These are phyloP conservation scores for Aspergillus proliferans DNA, from an alignment of 2,329 filamentous ascomycete genomes.

Conservation along the genomic window DNA sequence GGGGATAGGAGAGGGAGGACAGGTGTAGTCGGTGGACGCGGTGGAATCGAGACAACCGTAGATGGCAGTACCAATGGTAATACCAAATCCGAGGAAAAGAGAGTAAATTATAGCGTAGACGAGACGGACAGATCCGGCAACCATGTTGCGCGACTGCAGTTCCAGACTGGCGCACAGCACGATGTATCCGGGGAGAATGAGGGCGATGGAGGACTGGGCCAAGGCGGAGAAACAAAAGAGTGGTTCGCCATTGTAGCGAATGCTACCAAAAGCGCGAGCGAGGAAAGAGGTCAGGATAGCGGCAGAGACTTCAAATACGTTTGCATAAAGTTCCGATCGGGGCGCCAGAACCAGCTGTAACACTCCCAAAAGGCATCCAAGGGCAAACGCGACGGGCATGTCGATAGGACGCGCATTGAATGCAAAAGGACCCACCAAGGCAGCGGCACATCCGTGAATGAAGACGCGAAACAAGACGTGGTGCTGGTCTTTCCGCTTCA, in stretches of 20 bases:
- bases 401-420: constrained; percentile 75
- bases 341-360: constrained; percentile 73
- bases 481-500: constrained; percentile 52
- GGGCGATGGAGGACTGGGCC: constrained; percentile 65
- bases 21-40: constrained; percentile 47
- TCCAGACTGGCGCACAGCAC: constrained; percentile 59
- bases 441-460: constrained; percentile 70
- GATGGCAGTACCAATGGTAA: constrained; percentile 60
- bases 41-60: constrained; percentile 56
- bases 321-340: constrained; percentile 61
- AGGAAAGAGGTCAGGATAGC: constrained; percentile 64
- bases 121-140: constrained; percentile 68
- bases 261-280: constrained; percentile 62
- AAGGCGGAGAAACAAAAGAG: constrained; percentile 68
- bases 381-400: constrained; percentile 68
- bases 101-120: constrained; percentile 72
- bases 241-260: constrained; percentile 42
- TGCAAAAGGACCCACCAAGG: constrained; percentile 71
- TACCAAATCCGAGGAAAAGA: constrained; percentile 66
- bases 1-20: constrained; percentile 46
- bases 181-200: constrained; percentile 66
- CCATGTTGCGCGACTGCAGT: constrained; percentile 62
- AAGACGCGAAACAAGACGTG: constrained; percentile 52
- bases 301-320: constrained; percentile 61
- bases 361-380: constrained; percentile 68